Conservation (phyloP, 345 rosid species). For the Eucalyptus camaldulensis region DNA sequence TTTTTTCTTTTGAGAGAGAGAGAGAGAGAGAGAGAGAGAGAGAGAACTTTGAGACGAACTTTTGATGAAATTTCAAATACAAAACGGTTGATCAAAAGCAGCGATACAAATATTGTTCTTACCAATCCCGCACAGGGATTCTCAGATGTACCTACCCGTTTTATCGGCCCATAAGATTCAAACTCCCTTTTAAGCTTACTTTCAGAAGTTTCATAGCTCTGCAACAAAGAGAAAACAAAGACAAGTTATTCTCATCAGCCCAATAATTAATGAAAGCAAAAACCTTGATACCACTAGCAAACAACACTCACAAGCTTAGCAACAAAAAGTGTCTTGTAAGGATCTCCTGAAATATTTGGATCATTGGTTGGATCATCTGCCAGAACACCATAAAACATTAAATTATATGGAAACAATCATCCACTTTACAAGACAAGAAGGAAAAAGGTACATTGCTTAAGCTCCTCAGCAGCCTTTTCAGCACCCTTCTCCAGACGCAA, state of each 20-base stretch:
- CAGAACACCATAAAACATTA: background rate
- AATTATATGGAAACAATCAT: background rate
- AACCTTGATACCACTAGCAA: background rate
- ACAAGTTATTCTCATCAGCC: background rate
- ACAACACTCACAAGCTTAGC: conserved; percentile 72
- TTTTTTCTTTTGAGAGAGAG: background rate
- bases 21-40: background rate
- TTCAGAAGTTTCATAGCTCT: conserved; percentile 96
- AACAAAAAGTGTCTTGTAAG: conserved; percentile 93
- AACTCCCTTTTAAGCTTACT: conserved; percentile 99
- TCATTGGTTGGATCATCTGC: conserved; percentile 85
- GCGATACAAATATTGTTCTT: conserved; percentile 36
- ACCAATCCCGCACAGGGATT: conserved; percentile 61
- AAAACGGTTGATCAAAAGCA: background rate
- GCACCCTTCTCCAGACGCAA: conserved; percentile 75
- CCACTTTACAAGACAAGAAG: background rate
- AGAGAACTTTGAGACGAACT: background rate
- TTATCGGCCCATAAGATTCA: conserved; percentile 98
- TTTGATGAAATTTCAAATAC: background rate
- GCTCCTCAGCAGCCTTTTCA: conserved; percentile 76
- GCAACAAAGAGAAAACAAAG: conserved; percentile 9
- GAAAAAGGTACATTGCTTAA: conserved; percentile 42
- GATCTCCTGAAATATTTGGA: conserved; percentile 85
- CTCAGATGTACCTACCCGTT: conserved; percentile 90
- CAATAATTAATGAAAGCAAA: background rate